Percentiles rank a stretch among this genome's conserved stretches.
Evolutionary conservation across 768 basidiomycete species (phyloP).

Genomic region (Podaxis rugospora): DNA sequence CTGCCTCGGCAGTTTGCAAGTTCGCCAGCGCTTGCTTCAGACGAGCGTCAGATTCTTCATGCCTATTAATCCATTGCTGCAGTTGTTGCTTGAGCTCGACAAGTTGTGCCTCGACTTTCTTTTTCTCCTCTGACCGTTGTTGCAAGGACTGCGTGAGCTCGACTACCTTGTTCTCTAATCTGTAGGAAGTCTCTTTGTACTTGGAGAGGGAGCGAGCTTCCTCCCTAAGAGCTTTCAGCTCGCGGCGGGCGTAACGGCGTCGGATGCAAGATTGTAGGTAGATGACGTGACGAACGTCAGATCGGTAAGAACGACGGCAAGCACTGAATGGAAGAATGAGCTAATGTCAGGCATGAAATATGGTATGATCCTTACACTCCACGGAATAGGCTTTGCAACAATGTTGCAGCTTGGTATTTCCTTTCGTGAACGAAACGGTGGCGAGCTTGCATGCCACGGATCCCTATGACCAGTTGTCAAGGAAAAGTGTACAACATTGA

Average conservation of each 20-base stretch:
- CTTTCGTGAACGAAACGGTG: conserved; percentile 52
- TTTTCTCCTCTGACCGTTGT: conserved; percentile 86
- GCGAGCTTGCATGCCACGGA: conserved; percentile 74
- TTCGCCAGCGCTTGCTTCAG: conserved; percentile 69
- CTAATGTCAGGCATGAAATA: not conserved
- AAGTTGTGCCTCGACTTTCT: conserved; percentile 74
- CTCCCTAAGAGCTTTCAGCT: conserved; percentile 76
- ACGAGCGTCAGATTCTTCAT: conserved; percentile 81
- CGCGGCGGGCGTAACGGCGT: conserved; percentile 79
- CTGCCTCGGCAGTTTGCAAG: conserved; percentile 66
- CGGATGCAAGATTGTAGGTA: conserved; percentile 91
- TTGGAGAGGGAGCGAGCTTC: conserved; percentile 97
- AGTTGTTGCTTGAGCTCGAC: conserved; percentile 81
- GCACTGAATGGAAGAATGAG: conserved; percentile 36
- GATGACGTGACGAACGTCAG: conserved; percentile 69
- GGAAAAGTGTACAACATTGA: not conserved
- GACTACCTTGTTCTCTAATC: conserved; percentile 97
- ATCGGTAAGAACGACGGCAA: conserved; percentile 46
- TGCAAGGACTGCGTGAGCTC: conserved; percentile 95
- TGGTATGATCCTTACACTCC: conserved; percentile 64
- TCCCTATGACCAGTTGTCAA: conserved; percentile 35
- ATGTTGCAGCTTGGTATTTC: conserved; percentile 56
- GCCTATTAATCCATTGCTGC: conserved; percentile 76
- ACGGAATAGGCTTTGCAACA: conserved; percentile 79
- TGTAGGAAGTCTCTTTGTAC: conserved; percentile 98